Conservation (phyloP, 805 yeast species). For the Metschnikowia santaceciliae region DNA sequence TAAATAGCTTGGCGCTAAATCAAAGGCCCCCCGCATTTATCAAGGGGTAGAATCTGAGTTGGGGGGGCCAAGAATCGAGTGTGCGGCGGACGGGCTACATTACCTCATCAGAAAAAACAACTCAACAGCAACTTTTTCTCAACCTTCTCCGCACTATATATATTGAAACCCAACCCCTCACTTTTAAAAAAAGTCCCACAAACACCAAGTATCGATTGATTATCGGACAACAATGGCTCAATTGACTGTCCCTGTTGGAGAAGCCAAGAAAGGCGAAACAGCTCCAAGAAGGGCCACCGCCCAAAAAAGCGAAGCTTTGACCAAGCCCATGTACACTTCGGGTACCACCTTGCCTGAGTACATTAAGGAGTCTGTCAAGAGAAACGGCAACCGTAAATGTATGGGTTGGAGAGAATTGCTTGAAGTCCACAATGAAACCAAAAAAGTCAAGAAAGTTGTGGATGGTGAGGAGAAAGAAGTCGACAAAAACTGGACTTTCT, state of each 20-base stretch:
- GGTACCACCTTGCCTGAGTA: constrained; percentile 70
- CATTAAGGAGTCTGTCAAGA: constrained; percentile 55
- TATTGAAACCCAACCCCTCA: constrained; percentile 3
- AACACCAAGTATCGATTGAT: neutral
- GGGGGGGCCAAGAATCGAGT: neutral
- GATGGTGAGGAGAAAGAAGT: constrained; percentile 71
- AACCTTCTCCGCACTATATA: constrained; percentile 11
- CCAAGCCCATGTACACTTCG: constrained; percentile 59
- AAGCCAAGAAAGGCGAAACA: constrained; percentile 71
- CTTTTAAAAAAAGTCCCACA: neutral
- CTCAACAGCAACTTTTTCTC: constrained; percentile 12
- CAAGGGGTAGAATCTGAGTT: neutral
- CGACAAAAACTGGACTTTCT: constrained; percentile 85
- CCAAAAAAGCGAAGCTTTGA: constrained; percentile 47
- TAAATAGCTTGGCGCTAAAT: neutral
- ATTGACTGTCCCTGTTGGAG: constrained; percentile 59
- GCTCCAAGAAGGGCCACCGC: constrained; percentile 72
- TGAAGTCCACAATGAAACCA: constrained; percentile 73
- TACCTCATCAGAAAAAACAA: constrained; percentile 1
- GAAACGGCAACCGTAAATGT: constrained; percentile 50
- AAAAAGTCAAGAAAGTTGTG: constrained; percentile 66
- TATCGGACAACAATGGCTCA: constrained; percentile 15
- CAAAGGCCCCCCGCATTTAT: neutral
- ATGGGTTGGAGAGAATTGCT: constrained; percentile 77
- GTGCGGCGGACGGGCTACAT: neutral